Evolutionary conservation across 2,329 filamentous ascomycete genomes (phyloP).

Genomic region (Elsinoe fawcettii): DNA sequence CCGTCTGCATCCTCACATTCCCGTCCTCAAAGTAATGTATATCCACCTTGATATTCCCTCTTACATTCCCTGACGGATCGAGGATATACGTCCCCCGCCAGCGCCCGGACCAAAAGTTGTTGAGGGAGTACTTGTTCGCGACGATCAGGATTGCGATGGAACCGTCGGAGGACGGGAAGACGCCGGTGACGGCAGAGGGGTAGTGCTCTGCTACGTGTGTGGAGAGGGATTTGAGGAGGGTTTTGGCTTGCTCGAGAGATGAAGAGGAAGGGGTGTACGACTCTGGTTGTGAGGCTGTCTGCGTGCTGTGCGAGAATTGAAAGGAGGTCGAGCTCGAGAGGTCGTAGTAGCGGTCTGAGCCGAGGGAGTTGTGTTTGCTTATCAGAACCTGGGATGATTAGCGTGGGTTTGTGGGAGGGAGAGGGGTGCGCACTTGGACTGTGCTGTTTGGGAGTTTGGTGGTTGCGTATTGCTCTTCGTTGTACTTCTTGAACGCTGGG

Average conservation of each 20-base stretch:
- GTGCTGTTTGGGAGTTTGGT: slow-evolving; percentile 83
- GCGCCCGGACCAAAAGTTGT: slow-evolving; percentile 95
- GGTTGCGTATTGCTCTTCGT: slow-evolving; percentile 85
- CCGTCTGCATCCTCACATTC: slow-evolving; percentile 89
- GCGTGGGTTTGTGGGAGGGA: no score
- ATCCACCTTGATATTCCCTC: slow-evolving; percentile 80
- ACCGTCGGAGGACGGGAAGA: slow-evolving; percentile 71
- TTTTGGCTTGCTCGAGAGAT: slow-evolving; percentile 74
- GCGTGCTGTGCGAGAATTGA: slow-evolving; percentile 73
- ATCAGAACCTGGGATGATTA: slow-evolving; percentile 54
- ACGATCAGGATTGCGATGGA: slow-evolving; percentile 76
- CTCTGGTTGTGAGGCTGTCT: slow-evolving; percentile 78
- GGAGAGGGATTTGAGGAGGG: slow-evolving; percentile 67
- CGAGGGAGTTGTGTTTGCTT: slow-evolving; percentile 77
- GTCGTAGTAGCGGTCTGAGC: slow-evolving; percentile 80
- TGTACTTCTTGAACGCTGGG: slow-evolving; percentile 88
- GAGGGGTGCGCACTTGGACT: slow-evolving; percentile 56
- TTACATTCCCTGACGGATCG: slow-evolving; percentile 61
- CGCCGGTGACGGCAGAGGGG: slow-evolving; percentile 69
- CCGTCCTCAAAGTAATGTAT: slow-evolving; percentile 99
- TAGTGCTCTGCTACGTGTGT: slow-evolving; percentile 84
- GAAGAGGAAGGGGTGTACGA: slow-evolving; percentile 69
- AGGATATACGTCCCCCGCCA: slow-evolving; percentile 87
- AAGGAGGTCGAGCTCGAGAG: slow-evolving; percentile 83
- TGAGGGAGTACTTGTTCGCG: slow-evolving; percentile 93